Evolutionary conservation across 768 basidiomycete genomes (phyloP).

Genomic region (Lentinula raphanica): DNA sequence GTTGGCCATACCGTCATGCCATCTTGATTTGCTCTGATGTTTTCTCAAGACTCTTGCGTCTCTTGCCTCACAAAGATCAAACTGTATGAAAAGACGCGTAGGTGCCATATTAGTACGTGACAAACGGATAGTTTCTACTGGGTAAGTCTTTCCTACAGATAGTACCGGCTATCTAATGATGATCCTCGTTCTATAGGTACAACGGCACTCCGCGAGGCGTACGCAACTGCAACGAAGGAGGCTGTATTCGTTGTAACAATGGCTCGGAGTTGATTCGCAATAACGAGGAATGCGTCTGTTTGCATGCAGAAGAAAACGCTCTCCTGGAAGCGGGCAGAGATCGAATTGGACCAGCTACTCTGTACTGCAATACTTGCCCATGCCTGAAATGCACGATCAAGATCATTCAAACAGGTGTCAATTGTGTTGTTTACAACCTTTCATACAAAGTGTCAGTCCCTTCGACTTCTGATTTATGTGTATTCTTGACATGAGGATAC

Average conservation of each 20-base stretch:
- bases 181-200: conserved; percentile 47
- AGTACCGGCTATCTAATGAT: neutral
- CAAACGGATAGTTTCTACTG: conserved; percentile 73
- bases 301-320: conserved; percentile 98
- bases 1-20: conserved; percentile 31
- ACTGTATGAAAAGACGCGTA: conserved; percentile 96
- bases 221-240: conserved; percentile 87
- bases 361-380: conserved; percentile 99
- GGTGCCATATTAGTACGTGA: conserved; percentile 90
- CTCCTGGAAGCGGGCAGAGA: conserved; percentile 91
- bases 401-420: conserved; percentile 92
- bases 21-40: neutral
- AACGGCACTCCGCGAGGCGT: conserved; percentile 94
- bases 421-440: conserved; percentile 89
- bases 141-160: conserved; percentile 37
- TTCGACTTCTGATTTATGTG: neutral
- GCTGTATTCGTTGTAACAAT: conserved; percentile 77
- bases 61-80: conserved; percentile 83
- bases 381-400: conserved; percentile 96
- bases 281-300: conserved; percentile 79
- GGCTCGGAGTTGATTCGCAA: conserved; percentile 36
- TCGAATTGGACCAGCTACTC: conserved; percentile 71
- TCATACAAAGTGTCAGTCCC: conserved; percentile 86
- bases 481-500: conserved; percentile 1
- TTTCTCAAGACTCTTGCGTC: conserved; percentile 72